Evolutionary conservation across 179 eudicot species (phyloP).

Genomic region (Pouteria campechiana): DNA sequence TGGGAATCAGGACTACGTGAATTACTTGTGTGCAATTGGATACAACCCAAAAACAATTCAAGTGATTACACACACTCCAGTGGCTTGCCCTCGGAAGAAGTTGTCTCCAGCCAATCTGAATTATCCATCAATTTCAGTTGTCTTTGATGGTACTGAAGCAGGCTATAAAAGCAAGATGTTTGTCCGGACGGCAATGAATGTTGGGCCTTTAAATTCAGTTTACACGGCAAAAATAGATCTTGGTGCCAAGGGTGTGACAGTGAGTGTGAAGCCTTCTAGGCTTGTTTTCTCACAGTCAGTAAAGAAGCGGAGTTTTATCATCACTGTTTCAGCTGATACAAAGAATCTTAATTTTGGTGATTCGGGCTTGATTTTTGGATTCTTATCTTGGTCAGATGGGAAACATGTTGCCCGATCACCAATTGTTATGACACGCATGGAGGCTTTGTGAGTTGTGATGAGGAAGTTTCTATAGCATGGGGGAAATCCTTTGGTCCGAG

Average conservation of each 20-base stretch:
- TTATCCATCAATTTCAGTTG: slow-evolving; percentile 72
- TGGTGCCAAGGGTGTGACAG: slow-evolving; percentile 49
- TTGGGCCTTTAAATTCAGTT: slow-evolving; percentile 53
- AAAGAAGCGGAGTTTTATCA: slow-evolving; percentile 40
- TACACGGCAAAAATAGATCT: slow-evolving; percentile 38
- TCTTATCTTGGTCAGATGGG: slow-evolving; percentile 70
- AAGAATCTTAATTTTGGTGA: slow-evolving; percentile 49
- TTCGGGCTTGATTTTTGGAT: slow-evolving; percentile 71
- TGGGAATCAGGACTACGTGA: slow-evolving; percentile 50
- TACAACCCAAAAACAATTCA: slow-evolving; percentile 87
- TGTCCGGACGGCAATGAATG: slow-evolving; percentile 69
- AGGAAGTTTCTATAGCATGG: no score
- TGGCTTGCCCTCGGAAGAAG: slow-evolving; percentile 51
- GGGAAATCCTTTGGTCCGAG: no score
- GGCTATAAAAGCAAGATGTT: slow-evolving; percentile 55
- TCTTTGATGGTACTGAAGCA: slow-evolving; percentile 29
- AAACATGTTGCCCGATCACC: slow-evolving; percentile 92
- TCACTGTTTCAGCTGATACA: slow-evolving; percentile 47
- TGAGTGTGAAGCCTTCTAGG: slow-evolving; percentile 49
- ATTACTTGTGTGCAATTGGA: slow-evolving; percentile 72
- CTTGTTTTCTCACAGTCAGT: slow-evolving; percentile 50
- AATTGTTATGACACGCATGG: slow-evolving; percentile 64
- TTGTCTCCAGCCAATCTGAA: slow-evolving; percentile 66
- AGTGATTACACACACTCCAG: slow-evolving; percentile 68
- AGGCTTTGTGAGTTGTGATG: slow-evolving; percentile 39